Base-by-base conservation (phyloP, 768 basidiomycete species). In the Rhizopogon rudus region DNA sequence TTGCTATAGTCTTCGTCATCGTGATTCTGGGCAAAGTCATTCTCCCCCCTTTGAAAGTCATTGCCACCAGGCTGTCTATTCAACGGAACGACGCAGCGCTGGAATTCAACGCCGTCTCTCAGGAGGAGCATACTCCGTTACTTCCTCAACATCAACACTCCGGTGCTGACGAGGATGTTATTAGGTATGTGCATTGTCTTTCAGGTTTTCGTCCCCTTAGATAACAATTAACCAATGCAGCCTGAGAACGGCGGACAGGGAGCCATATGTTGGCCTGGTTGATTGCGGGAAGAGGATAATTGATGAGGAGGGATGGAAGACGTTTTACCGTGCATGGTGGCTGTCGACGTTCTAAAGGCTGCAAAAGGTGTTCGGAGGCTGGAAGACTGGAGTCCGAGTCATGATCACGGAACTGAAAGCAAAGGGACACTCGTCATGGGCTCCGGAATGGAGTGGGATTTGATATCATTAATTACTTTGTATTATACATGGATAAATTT, bases 261-360 rank as follows among this genome's bases (percentile, higher is more conserved):
- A 93, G 61, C 90, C 92, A 29, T 93, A 93, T 64, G 65, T 78
- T 35, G 86, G 91, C 6, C 68, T 93, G 31, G 67, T 81, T 6
- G 88, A 93, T 65, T 92, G 90, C 57, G 83, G 76, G 10, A 88
- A 87, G 70, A 78, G 83, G 59, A 91, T 93, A 35, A 66, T 88
- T 10, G 77, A 86, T 37, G 91, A 94, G 69, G 92, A 94, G 67
- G 92, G 92, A 1, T 80, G 79, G 72, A 66, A 67, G 60, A 78
- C 88, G 0, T 67, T 94, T 52, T 91, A 88, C 65, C 84, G 91
- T 33, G 91, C 86, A 5, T 93, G 90, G 90, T 93, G 90, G 91
- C 64, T 91, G 46, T 89, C 87, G 3, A 73, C 88, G 67, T 60
- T 89, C 5, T 37, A 12, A 37, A 37, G 13, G 35, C 35, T 37